Base-by-base conservation (phyloP, 805 yeast genomes). In the Barnettozyma sucrosica region DNA sequence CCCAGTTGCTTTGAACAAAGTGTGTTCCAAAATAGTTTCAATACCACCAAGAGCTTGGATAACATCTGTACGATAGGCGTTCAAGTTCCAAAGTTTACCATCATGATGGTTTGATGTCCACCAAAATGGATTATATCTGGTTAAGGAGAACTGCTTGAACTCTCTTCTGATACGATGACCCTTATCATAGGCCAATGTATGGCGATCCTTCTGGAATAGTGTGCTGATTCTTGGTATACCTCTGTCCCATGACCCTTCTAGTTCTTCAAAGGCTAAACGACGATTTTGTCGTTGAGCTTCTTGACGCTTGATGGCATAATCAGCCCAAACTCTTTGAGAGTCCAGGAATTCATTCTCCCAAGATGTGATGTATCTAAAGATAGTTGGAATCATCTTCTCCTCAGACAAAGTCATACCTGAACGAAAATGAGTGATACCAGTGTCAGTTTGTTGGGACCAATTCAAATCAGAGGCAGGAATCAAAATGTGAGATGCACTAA, bases 291-390 rank as follows among this genome's bases (percentile, higher is more conserved):
- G 86, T 24, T 79, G 69, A 1, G 98, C 97, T 59, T 88, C 96
- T 51, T 80, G 84, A 42, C 97, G 75, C 62, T 89, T 89, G 48
- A 85, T 77, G 1, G 97, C 93, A 68, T 90, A 93, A 54, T 93
- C 99, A 0, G 96, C 89, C 99, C 99, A 93, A 3, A 92, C 99
- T 49, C 97, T 74, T 64, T 89, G 95, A 2, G 98, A 90, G 56
- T 93, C 99, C 41, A 82, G 59, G 60, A 92, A 89, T 63, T 93
- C 99, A 54, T 93, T 85, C 62, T 93, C 99, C 99, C 99, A 93
- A 0, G 96, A 80, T 0, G 96, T 82, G 41, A 93, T 80, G 64
- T 93, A 93, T 56, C 98, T 72, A 74, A 89, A 93, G 18, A 93
- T 77, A 1, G 97, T 93, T 14, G 99, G 99, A 47, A 93, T 89